Evolutionary conservation across 768 basidiomycete genomes (phyloP).

Genomic region (Tremella fuciformis): DNA sequence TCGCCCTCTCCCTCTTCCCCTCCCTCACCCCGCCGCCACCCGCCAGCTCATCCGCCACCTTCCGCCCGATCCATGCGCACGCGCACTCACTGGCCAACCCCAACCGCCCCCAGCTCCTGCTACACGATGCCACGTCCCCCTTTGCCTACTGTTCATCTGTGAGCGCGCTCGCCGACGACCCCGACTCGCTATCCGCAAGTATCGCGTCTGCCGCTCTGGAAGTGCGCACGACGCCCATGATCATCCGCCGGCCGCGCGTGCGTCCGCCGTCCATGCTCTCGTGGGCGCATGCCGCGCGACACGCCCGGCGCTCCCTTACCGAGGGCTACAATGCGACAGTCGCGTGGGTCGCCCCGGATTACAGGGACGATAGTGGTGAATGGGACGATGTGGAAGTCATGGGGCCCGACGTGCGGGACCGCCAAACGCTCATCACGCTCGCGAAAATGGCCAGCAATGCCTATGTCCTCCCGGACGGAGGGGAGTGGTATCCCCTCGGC

Average conservation of each 20-base stretch:
- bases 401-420: conserved; percentile 70
- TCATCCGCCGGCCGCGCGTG: conserved; percentile 35
- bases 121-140: conserved; percentile 30
- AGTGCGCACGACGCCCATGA: conserved; percentile 34
- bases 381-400: conserved; percentile 68
- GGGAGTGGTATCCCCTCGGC: conserved; percentile 66
- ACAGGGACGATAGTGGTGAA: conserved; percentile 32
- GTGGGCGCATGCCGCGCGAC: conserved; percentile 24
- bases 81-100: conserved; percentile 22
- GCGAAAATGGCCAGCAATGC: conserved; percentile 90
- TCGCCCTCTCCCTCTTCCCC: conserved; percentile 22
- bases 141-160: neutral
- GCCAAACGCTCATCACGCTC: conserved; percentile 68
- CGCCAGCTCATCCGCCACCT: conserved; percentile 19
- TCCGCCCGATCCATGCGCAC: conserved; percentile 48
- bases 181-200: conserved; percentile 11
- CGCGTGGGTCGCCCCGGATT: conserved; percentile 40
- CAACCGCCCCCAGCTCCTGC: conserved; percentile 18
- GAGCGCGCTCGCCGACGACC: neutral
- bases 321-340: conserved; percentile 5
- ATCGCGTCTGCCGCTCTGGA: conserved; percentile 20
- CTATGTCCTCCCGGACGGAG: conserved; percentile 61
- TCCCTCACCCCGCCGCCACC: neutral
- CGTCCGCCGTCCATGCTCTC: conserved; percentile 39
- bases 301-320: neutral